Evolutionary conservation across 2,329 filamentous ascomycete genomes (phyloP), one percentile per base, ranked within the genome.

Genomic region (Zasmidium angulare): DNA sequence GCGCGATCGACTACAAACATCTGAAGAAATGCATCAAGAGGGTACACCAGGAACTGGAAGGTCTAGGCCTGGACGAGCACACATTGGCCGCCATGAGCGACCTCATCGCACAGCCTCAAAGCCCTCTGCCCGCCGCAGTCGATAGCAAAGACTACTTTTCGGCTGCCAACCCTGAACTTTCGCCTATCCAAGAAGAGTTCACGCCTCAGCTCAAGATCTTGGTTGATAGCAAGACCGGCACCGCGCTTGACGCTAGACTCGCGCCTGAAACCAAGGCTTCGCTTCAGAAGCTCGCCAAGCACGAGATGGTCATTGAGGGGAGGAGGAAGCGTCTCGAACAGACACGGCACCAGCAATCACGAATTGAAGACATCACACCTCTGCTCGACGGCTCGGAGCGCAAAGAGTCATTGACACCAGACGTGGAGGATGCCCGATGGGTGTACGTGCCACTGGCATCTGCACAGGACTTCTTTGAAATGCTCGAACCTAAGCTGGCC

Each of bases 11-110:
- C 2, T 96, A 96, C 73, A 84, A 88, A 48, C 85, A 91, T 74
- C 83, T 96, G 58, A 96, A 96, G 76, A 96, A 96, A 78, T 90
- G 89, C 75, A 88, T 96, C 71, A 93, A 93, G 72, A 88, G 87
- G 71, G 87, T 96, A 52, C 85, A 88, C 64, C 77, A 79, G 53
- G 90, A 96, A 77, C 81, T 96, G 54, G 77, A 81, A 46, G 81
- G 82, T 31, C 77, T 93, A 14, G 91, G 91, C 7, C 84, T 96
- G 26, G 88, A 90, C 64, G 84, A 84, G 3, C 82, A 87, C 10
- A 91, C 88, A 1, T 77, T 96, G 56, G 82, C 85, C 50, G 82
- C 84, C 58, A 81, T 95, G 24, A 79, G 89, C 56, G 80, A 69
- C 58, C 78, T 79, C 61, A 56, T 70, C 1, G 58, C 63, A n/a